These are phyloP conservation scores for Lactifluus piperatus DNA, from an alignment of 768 basidiomycete genomes.

Conservation along the genomic window DNA sequence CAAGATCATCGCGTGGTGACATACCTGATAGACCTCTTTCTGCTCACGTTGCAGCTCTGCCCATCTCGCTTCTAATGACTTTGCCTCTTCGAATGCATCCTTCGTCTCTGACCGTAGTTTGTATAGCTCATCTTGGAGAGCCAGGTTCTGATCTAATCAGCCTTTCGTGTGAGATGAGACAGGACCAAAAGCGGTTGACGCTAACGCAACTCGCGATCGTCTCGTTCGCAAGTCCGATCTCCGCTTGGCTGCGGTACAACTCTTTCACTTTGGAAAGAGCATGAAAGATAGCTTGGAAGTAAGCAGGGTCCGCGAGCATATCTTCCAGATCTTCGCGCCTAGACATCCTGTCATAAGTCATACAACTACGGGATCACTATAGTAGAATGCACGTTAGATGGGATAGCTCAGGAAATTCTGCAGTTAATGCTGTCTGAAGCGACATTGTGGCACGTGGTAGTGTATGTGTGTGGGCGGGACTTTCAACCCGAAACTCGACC, in stretches of 20 bases:
- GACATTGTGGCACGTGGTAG: conserved; percentile 7
- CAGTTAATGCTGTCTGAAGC: conserved; percentile 25
- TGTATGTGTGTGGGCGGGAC: not conserved
- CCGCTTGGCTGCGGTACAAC: conserved; percentile 66
- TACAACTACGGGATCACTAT: not conserved
- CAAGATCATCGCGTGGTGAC: not conserved
- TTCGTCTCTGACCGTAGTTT: conserved; percentile 73
- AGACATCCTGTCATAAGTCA: conserved; percentile 1
- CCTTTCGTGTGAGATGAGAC: conserved; percentile 7
- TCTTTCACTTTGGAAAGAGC: conserved; percentile 64
- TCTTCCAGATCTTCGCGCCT: conserved; percentile 91
- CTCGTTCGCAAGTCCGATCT: conserved; percentile 78
- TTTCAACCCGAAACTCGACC: not conserved
- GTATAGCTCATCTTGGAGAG: conserved; percentile 69
- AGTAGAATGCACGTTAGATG: conserved; percentile 48
- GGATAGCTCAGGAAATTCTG: conserved; percentile 67
- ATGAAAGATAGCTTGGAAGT: conserved; percentile 85
- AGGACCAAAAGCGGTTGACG: not conserved
- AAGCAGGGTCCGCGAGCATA: conserved; percentile 66
- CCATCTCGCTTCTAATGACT: conserved; percentile 73
- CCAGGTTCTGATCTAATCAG: conserved; percentile 58
- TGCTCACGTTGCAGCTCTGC: conserved; percentile 85
- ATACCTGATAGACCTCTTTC: conserved; percentile 78
- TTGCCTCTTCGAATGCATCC: conserved; percentile 82
- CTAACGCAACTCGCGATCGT: conserved; percentile 69